phyloP scores from a whole-genome alignment of 1,139 yeast species.

The Keqinozyma sinolaborantium region DNA sequence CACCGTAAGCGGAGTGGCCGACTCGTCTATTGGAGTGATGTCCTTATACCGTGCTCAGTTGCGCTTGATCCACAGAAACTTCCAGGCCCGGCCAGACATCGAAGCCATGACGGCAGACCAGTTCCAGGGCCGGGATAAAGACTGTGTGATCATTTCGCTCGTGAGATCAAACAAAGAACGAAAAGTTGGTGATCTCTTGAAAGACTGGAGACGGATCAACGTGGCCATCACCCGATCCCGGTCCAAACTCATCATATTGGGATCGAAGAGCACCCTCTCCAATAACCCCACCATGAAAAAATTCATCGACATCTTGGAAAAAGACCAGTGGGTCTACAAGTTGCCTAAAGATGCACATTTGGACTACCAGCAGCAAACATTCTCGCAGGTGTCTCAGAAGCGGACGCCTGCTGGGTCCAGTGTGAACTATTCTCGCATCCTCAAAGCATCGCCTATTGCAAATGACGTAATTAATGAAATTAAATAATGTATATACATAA shows the following conservation, averaged over 20 bases:
- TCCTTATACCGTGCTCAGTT: slow-evolving; percentile 86
- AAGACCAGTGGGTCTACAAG: slow-evolving; percentile 62
- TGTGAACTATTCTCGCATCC: neutral
- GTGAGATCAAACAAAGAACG: slow-evolving; percentile 75
- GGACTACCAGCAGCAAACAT: slow-evolving; percentile 21
- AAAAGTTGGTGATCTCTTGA: slow-evolving; percentile 71
- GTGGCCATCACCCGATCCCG: slow-evolving; percentile 93
- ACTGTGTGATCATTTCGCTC: slow-evolving; percentile 80
- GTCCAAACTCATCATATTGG: slow-evolving; percentile 76
- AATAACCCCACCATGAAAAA: slow-evolving; percentile 53
- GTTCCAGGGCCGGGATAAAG: slow-evolving; percentile 94
- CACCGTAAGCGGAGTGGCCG: slow-evolving; percentile 55
- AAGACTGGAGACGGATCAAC: slow-evolving; percentile 89
- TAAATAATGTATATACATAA: slow-evolving; percentile 2
- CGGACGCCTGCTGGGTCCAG: slow-evolving; percentile 1
- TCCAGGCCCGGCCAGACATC: slow-evolving; percentile 40
- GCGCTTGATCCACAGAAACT: slow-evolving; percentile 44
- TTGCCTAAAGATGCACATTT: slow-evolving; percentile 45
- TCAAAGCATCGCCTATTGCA: neutral
- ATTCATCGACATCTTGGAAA: slow-evolving; percentile 58
- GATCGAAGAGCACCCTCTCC: slow-evolving; percentile 65
- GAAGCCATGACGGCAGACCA: slow-evolving; percentile 93
- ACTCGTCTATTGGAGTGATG: slow-evolving; percentile 74
- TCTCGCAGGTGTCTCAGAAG: neutral
- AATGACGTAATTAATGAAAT: slow-evolving; percentile 1